Percentiles rank a stretch among this genome's conserved stretches.
phyloP scores from a whole-genome alignment of 2,329 filamentous ascomycete genomes.

The Fusarium mundagurra region DNA sequence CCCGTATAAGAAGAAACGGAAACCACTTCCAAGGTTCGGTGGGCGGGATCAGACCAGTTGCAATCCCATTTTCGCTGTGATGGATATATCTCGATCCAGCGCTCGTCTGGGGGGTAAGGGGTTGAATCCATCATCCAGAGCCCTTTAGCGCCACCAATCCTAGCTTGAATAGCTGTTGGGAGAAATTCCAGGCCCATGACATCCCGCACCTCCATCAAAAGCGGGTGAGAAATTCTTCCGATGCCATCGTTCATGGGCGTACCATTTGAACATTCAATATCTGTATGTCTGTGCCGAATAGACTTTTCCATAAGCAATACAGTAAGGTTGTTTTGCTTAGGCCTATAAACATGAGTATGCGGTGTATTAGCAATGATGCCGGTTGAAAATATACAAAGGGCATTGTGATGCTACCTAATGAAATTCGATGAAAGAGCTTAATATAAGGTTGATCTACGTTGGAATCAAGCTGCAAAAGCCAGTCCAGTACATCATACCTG shows the following conservation, averaged over 20 bases:
- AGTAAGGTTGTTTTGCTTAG: not conserved
- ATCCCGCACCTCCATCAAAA: not conserved
- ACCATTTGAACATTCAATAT: not conserved
- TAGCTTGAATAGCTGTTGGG: not conserved
- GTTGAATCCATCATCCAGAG: not conserved
- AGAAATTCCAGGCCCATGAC: not conserved
- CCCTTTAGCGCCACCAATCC: slow-evolving; percentile 2
- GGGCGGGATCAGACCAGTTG: not conserved
- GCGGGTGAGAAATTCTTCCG: not conserved
- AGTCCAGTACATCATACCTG: not conserved
- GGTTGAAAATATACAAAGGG: not conserved
- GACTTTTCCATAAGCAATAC: not conserved
- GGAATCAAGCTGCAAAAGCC: not conserved
- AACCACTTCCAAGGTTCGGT: not conserved
- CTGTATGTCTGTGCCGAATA: not conserved
- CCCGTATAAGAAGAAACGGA: not conserved
- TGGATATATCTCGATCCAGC: not conserved
- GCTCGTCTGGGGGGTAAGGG: not conserved
- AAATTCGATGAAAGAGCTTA: not conserved
- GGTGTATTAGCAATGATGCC: not conserved
- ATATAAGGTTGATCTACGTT: not conserved
- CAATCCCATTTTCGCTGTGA: not conserved
- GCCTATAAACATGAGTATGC: not conserved
- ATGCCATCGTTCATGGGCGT: not conserved
- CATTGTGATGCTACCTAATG: not conserved